Evolutionary conservation across 495 filamentous ascomycete genomes (phyloP).

Genomic region (Chaetomium cochliodes): DNA sequence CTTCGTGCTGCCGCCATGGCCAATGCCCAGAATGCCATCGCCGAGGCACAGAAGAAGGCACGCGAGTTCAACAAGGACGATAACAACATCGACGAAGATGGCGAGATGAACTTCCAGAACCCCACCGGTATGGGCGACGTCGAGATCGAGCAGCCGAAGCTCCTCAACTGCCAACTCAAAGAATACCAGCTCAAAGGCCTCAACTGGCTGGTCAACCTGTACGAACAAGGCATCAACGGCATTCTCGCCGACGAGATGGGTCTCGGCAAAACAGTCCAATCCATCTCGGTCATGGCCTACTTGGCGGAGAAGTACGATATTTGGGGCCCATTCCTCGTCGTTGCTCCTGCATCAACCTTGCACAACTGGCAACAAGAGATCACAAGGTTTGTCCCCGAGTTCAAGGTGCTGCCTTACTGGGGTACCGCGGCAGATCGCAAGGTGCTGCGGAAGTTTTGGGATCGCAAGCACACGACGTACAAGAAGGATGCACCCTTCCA

Average conservation of each 20-base stretch:
- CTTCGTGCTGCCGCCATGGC: slow-evolving; percentile 83
- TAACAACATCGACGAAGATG: slow-evolving; percentile 68
- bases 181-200: slow-evolving; percentile 98
- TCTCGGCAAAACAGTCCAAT: slow-evolving; percentile 98
- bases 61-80: slow-evolving; percentile 81
- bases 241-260: slow-evolving; percentile 99
- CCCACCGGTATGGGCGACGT: slow-evolving; percentile 90
- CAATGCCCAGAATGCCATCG: slow-evolving; percentile 94
- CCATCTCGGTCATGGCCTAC: slow-evolving; percentile 98
- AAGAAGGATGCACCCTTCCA: slow-evolving; percentile 90
- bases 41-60: slow-evolving; percentile 89
- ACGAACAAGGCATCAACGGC: slow-evolving; percentile 99
- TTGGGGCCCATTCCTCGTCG: slow-evolving; percentile 97
- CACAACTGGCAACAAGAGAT: slow-evolving; percentile 99
- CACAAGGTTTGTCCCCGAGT: slow-evolving; percentile 82
- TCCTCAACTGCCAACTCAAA: slow-evolving; percentile 91
- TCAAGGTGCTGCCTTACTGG: slow-evolving; percentile 97
- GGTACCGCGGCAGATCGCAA: slow-evolving; percentile 92
- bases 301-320: slow-evolving; percentile 95
- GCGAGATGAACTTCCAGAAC: slow-evolving; percentile 99
- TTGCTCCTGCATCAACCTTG: slow-evolving; percentile 91
- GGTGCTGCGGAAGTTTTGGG: slow-evolving; percentile 97
- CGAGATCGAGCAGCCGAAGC: slow-evolving; percentile 89
- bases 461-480: slow-evolving; percentile 94
- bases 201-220: slow-evolving; percentile 98